Conservation (phyloP, 306 rosid genomes). For the Vigna mungo region DNA sequence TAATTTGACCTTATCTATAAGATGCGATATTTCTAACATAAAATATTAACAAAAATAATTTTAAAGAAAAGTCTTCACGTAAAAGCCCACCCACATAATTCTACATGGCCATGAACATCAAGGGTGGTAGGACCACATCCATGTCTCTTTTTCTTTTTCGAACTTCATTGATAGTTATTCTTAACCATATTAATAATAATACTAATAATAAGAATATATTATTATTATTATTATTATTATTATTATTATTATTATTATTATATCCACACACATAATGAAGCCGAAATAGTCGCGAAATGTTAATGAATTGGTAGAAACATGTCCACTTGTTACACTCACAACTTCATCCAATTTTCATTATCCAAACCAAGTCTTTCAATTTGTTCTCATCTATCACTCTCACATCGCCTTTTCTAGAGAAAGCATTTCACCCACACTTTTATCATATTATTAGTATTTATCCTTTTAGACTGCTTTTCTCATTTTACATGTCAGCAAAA, state of each 20-base stretch:
- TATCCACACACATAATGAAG: too few relatives aligned
- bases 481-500: too few relatives aligned
- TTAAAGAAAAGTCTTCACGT: neutral
- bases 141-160: neutral
- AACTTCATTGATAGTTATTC: neutral
- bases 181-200: too few relatives aligned
- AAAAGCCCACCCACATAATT: neutral
- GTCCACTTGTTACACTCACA: constrained; percentile 6
- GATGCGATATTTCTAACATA: too few relatives aligned
- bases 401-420: neutral
- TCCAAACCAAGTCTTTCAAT: neutral
- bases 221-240: too few relatives aligned
- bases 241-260: too few relatives aligned
- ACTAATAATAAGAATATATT: too few relatives aligned
- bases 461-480: too few relatives aligned
- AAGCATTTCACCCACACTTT: constrained; percentile 12
- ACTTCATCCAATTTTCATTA: neutral
- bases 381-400: neutral
- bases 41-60: neutral
- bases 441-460: neutral
- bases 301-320: neutral
- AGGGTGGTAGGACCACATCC: neutral
- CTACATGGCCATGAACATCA: constrained; percentile 1
- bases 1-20: too few relatives aligned
- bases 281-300: neutral